phyloP scores from a whole-genome alignment of 257 asterid genomes.

The Datura wrightii region DNA sequence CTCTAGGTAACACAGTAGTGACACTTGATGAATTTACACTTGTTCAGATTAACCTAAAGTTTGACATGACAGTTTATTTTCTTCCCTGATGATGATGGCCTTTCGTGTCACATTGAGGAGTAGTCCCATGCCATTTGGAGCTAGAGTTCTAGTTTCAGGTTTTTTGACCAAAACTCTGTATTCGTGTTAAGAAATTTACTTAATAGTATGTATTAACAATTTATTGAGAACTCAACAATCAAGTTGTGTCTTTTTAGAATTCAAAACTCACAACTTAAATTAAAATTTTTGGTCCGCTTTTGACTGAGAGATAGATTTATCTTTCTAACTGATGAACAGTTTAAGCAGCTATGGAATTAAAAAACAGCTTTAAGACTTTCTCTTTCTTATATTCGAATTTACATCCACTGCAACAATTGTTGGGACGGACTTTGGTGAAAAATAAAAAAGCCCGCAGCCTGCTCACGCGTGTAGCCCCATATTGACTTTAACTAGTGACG shows the following conservation, averaged over 20 bases:
- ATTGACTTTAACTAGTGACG: slow-evolving; percentile 11
- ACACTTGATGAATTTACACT: not conserved
- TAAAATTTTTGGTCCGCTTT: no score
- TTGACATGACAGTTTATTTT: not conserved
- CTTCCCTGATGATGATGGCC: not conserved
- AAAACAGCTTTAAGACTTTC: not conserved
- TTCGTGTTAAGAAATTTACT: no score
- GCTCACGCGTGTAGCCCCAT: slow-evolving; percentile 19
- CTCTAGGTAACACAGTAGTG: not conserved
- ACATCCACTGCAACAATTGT: no score
- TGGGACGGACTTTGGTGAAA: no score
- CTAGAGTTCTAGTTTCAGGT: not conserved
- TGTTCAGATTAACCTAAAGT: not conserved
- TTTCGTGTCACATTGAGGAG: not conserved
- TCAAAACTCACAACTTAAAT: not conserved
- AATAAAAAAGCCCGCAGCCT: not conserved
- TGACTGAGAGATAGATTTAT: no score
- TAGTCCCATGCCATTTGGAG: not conserved
- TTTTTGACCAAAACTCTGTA: not conserved
- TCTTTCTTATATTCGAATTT: no score
- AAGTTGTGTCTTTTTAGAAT: no score
- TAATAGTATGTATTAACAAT: no score
- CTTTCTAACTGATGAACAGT: not conserved
- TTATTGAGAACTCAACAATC: no score
- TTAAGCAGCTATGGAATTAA: not conserved